Evolutionary conservation across 805 yeast species (phyloP), one percentile per base, ranked within the genome.

Genomic region (Candida xiaguanensis): DNA sequence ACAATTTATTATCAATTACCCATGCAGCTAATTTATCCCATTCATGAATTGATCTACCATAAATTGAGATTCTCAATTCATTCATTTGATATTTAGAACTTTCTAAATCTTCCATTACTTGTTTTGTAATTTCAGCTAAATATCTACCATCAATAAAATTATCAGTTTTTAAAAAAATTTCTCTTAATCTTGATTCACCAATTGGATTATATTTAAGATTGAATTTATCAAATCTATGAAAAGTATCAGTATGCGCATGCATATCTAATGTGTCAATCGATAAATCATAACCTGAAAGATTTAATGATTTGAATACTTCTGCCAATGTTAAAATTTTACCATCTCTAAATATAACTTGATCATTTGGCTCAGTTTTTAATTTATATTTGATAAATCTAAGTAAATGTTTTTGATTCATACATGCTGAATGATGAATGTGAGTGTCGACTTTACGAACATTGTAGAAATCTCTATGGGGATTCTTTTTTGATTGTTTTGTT

Each of bases 161-260:
- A 60, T 93, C 98, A 1, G 99, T 95, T 63, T 93, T 93, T 50
- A 93, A 69, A 61, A 93, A 93, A 39, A 93, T 93, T 60, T 93
- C 99, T 63, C 99, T 80, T 61, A 93, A 68, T 60, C 99, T 82
- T 15, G 99, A 93, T 65, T 93, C 99, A 22, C 99, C 99, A 51
- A 93, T 84, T 15, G 99, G 99, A 58, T 93, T 93, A 67, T 93
- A 93, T 61, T 93, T 95, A 66, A 93, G 73, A 61, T 93, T 93
- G 74, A 93, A 93, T 65, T 93, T 93, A 64, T 93, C 99, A 57
- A 93, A 93, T 53, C 99, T 76, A 63, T 93, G 99, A 75, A 93
- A 93, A 1, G 98, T 85, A 55, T 93, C 99, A 48, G 90, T 85
- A 61, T 93, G 99, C 4, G 99, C 99, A 63, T 93, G 99, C 99